Conservation (phyloP, 1,284 basidiomycete species). For the Apiotrichum gamsii region DNA sequence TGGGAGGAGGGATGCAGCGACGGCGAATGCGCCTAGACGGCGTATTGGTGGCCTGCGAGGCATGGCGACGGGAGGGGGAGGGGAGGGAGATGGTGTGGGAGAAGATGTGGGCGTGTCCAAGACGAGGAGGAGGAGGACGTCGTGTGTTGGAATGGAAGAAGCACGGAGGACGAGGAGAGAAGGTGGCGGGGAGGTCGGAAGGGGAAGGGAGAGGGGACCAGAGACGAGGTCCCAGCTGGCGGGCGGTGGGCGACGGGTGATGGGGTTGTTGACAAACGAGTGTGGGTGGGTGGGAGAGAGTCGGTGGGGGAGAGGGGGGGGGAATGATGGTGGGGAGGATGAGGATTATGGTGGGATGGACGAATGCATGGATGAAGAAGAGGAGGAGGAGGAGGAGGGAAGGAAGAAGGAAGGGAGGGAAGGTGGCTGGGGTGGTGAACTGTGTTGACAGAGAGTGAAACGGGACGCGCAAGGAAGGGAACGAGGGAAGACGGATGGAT, state of each 20-base stretch:
- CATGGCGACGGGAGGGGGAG: constrained; percentile 6
- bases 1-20: constrained; percentile 15
- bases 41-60: constrained; percentile 22
- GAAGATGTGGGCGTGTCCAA: background rate
- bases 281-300: constrained; percentile 1
- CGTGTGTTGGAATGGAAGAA: background rate
- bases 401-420: background rate
- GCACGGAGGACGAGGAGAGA: background rate
- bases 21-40: constrained; percentile 19
- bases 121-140: background rate
- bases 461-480: background rate
- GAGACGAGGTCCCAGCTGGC: constrained; percentile 1
- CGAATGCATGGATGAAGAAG: background rate
- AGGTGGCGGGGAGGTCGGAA: background rate
- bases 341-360: background rate
- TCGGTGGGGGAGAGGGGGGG: background rate
- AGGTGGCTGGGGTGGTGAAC: too few relatives aligned
- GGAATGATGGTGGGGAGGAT: constrained; percentile 2
- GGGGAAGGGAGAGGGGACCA: background rate
- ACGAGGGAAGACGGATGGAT: too few relatives aligned
- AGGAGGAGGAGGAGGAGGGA: background rate
- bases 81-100: background rate
- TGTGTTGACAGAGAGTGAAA: background rate
- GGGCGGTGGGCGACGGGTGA: background rate
- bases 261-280: constrained; percentile 1